Base-by-base conservation (phyloP, 768 basidiomycete genomes). In the Galerina marginata region DNA sequence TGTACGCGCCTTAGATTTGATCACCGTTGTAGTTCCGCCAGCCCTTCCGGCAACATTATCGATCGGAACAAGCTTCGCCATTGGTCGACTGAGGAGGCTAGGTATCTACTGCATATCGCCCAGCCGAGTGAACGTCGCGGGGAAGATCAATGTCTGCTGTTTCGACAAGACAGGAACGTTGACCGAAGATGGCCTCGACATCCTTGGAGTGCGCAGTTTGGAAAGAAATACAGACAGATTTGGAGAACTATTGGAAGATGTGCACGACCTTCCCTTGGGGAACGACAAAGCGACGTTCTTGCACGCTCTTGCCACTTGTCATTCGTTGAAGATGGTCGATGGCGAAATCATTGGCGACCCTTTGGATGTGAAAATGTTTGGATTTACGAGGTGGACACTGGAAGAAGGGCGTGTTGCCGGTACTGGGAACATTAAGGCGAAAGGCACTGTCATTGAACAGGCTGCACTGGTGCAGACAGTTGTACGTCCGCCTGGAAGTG, bases 111-210 rank as follows among this genome's bases (percentile, higher is more conserved):
- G 97, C 73, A 99, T 98, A 61, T 95, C 97, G 0, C 97, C 97
- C 0, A 95, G 89, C 65, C 81, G 97, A 48, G 92, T 99, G 67
- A 99, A 99, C 68, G 86, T 99, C 47, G 93, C 88, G 1, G 97
- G 97, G 9, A 96, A 97, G 77, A 81, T 99, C 76, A 98, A 99
- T 65, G 90, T 99, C 9, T 95, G 95, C 67, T 98, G 96, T 71
- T 99, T 99, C 69, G 97, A 99, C 80, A 99, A 99, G 77, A 99
- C 97, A 1, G 97, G 97, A 7, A 99, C 97, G 9, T 82, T 99
- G 23, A 99, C 97, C 1, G 97, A 99, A 74, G 97, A 99, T 64
- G 97, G 96, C 0, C 81, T 99, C 50, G 97, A 99, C 71, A 95
- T 99, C 46, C 88, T 99, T 47, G 97, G 97, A 14, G 90, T 97